phyloP scores from a whole-genome alignment of 2,329 filamentous ascomycete species.

The Claviceps sp. region DNA sequence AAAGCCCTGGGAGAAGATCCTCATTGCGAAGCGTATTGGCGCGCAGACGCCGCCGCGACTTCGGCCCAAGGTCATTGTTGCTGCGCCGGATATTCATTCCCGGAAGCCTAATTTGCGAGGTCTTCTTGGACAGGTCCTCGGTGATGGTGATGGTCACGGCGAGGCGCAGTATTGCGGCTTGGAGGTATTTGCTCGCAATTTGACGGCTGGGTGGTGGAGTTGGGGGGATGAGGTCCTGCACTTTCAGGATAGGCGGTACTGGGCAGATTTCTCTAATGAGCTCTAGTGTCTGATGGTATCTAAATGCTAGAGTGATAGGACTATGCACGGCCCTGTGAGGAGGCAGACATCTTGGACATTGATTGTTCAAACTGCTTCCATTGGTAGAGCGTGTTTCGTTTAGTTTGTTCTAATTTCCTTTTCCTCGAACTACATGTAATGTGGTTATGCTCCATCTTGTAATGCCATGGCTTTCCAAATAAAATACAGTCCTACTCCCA shows the following conservation, averaged over 20 bases:
- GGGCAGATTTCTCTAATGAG: slow-evolving; percentile 17
- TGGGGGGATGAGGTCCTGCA: slow-evolving; percentile 65
- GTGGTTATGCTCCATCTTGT: background rate
- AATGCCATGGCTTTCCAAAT: background rate
- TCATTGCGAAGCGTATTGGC: slow-evolving; percentile 41
- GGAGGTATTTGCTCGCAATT: slow-evolving; percentile 65
- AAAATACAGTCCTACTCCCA: slow-evolving; percentile 18
- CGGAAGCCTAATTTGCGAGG: slow-evolving; percentile 59
- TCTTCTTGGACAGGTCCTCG: slow-evolving; percentile 43
- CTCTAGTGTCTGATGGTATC: no score
- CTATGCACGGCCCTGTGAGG: no score
- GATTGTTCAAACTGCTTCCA: background rate
- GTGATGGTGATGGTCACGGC: slow-evolving; percentile 8
- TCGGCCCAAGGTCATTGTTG: slow-evolving; percentile 44
- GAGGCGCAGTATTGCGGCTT: slow-evolving; percentile 37
- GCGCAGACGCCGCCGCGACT: slow-evolving; percentile 12
- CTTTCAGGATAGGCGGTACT: slow-evolving; percentile 48
- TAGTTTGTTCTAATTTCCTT: background rate
- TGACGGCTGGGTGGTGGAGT: slow-evolving; percentile 64
- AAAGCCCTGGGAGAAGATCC: slow-evolving; percentile 63
- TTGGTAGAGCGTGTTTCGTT: background rate
- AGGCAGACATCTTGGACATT: background rate
- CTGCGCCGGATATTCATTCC: slow-evolving; percentile 64
- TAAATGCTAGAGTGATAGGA: no score
- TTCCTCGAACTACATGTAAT: background rate